phyloP scores from a whole-genome alignment of 2,329 filamentous ascomycete species.

The Chaetothyriales sp. region DNA sequence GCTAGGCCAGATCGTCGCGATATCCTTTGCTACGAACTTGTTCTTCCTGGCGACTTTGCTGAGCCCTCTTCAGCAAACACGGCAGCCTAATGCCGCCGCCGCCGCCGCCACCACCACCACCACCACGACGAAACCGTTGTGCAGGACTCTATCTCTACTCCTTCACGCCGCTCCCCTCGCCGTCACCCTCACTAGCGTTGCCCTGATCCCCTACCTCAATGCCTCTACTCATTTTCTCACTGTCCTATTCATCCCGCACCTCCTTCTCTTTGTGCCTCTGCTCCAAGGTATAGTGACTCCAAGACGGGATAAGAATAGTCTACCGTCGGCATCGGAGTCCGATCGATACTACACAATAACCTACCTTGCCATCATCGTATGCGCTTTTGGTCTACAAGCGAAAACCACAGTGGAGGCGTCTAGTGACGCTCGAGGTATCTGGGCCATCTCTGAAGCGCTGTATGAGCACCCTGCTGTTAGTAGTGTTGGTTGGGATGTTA shows the following conservation, averaged over 20 bases:
- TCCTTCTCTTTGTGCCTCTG: not conserved
- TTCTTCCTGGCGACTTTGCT: conserved; percentile 26
- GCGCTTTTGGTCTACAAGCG: not conserved
- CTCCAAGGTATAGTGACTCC: not conserved
- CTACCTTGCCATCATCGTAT: not conserved
- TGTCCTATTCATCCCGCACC: not conserved
- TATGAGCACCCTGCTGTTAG: not conserved
- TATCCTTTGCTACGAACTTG: conserved; percentile 50
- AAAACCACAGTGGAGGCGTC: not conserved
- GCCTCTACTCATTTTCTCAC: conserved; percentile 1
- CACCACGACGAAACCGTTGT: not conserved
- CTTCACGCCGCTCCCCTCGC: not conserved
- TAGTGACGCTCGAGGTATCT: not conserved
- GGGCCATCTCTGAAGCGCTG: not conserved
- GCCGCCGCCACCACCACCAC: too few relatives aligned
- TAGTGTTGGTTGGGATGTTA: not conserved
- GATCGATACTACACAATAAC: not conserved
- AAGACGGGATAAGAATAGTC: not conserved
- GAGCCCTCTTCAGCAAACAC: not conserved
- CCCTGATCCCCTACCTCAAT: not conserved
- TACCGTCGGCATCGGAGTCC: not conserved
- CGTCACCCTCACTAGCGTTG: not conserved
- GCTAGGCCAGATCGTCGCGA: conserved; percentile 45
- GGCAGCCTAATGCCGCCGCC: not conserved
- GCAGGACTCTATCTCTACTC: not conserved